Base-by-base conservation (phyloP, 129 eudicot genomes). In the Apium graveolens region DNA sequence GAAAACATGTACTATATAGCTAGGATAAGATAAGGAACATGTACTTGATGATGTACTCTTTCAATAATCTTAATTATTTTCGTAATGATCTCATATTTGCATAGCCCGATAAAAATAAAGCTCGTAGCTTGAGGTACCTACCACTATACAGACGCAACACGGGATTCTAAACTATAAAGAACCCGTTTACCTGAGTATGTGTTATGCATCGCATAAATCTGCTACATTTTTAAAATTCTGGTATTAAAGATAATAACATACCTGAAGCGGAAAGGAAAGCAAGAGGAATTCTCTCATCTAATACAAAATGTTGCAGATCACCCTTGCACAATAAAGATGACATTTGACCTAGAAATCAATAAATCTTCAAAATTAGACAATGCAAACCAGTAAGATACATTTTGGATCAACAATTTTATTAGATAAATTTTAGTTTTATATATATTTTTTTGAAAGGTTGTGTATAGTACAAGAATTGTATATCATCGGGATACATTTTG, bases 251-350 rank as follows among this genome's bases (percentile, higher is more conserved):
- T 17, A 42, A 26, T 68, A 80, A 82, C 96, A 84, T 83, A 96
- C 99, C 89, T 87, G 93, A 84, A 76, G 85, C 83, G 73, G 94
- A 82, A 81, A 90, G 66, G 74, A 96, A 90, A 72, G 97, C 90
- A 44, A 96, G 91, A 79, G 92, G 81, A 26, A 87, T 65, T 68
- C 80, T 86, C 79, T 90, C 99, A 84, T 96, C 97, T 78, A 92
- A 60, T 63, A 72, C 75, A 79, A 89, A 96, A 72, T 60, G 80
- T 81, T 80, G 80, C 73, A 96, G 85, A 87, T 90, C 97, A 74
- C 90, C 89, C 74, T 71, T 69, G 1, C 80, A 80, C 62, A 96
- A 79, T 11, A 84, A 80, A 43, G 81, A 78, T 55, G 85, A 81
- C 71, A 83, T 63, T 29, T 68, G 77, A 83, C 97, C 99, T 91